phyloP scores from a whole-genome alignment of 2,329 filamentous ascomycete genomes.

The Colletotrichum abscissum region DNA sequence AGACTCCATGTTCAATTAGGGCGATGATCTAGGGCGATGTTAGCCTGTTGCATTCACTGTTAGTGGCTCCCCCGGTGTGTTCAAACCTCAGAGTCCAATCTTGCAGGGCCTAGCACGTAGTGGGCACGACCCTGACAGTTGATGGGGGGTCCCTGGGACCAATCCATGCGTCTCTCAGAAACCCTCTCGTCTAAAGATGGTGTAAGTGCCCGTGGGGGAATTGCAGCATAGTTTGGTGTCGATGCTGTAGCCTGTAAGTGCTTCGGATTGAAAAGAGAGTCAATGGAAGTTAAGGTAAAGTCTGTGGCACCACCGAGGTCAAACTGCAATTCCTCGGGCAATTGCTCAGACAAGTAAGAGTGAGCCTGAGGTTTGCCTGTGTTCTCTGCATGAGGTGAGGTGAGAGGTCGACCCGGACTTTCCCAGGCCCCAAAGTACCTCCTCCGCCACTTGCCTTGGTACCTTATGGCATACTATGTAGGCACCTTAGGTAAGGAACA shows the following conservation, averaged over 20 bases:
- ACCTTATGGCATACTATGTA: too few species aligned
- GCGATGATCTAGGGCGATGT: constrained; percentile 11
- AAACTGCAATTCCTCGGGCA: neutral
- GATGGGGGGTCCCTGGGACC: neutral
- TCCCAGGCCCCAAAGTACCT: too few species aligned
- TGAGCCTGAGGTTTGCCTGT: neutral
- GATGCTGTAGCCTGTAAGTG: neutral
- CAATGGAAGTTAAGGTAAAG: neutral
- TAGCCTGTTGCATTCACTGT: neutral
- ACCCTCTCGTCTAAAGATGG: too few species aligned
- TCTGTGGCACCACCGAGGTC: neutral
- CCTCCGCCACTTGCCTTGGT: too few species aligned
- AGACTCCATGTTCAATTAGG: constrained; percentile 8
- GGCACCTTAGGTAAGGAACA: too few species aligned
- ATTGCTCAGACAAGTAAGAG: neutral
- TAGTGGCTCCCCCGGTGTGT: neutral
- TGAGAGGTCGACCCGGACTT: neutral
- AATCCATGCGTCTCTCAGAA: neutral
- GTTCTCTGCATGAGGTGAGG: neutral
- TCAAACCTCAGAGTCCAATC: neutral
- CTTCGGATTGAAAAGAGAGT: neutral
- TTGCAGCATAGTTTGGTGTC: neutral
- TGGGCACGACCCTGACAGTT: neutral
- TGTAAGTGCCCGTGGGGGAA: neutral
- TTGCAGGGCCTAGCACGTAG: neutral